These are phyloP conservation scores for Incumbomyces delicatus DNA, from an alignment of 2,329 filamentous ascomycete species.

Conservation along the genomic window DNA sequence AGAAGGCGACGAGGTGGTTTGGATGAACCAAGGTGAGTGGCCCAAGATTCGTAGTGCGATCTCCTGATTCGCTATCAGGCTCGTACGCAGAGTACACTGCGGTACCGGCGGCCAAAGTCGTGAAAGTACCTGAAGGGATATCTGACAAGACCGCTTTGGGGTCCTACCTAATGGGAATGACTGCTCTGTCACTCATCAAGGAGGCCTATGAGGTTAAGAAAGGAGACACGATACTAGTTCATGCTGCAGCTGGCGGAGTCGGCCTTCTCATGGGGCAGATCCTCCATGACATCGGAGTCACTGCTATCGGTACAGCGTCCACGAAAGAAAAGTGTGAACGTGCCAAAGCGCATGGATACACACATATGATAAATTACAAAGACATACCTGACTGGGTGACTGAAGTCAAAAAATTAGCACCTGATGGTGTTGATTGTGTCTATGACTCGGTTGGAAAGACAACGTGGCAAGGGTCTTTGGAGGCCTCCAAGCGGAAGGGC, in stretches of 20 bases:
- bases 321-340: conserved; percentile 62
- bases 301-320: conserved; percentile 69
- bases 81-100: conserved; percentile 53
- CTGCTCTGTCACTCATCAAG: conserved; percentile 66
- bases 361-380: conserved; percentile 68
- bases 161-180: conserved; percentile 66
- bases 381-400: conserved; percentile 69
- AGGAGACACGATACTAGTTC: conserved; percentile 75
- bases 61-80: conserved; percentile 12
- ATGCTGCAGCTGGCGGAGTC: conserved; percentile 79
- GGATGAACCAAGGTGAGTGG: conserved; percentile 37
- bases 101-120: conserved; percentile 43
- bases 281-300: conserved; percentile 60
- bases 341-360: conserved; percentile 60
- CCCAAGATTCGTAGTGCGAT: conserved; percentile 7
- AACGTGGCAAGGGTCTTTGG: conserved; percentile 71
- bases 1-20: conserved; percentile 62
- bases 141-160: conserved; percentile 55
- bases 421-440: conserved; percentile 72
- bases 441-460: conserved; percentile 70
- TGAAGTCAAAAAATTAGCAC: conserved; percentile 58
- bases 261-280: conserved; percentile 63
- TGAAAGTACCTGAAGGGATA: conserved; percentile 56
- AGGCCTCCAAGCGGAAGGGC: conserved; percentile 67
- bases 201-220: conserved; percentile 62